A percentile compares a stretch with the other conserved stretches of the same genome.
These are phyloP conservation scores for Cicer pinnatifidum DNA, from an alignment of 306 rosid species.

Conservation along the genomic window DNA sequence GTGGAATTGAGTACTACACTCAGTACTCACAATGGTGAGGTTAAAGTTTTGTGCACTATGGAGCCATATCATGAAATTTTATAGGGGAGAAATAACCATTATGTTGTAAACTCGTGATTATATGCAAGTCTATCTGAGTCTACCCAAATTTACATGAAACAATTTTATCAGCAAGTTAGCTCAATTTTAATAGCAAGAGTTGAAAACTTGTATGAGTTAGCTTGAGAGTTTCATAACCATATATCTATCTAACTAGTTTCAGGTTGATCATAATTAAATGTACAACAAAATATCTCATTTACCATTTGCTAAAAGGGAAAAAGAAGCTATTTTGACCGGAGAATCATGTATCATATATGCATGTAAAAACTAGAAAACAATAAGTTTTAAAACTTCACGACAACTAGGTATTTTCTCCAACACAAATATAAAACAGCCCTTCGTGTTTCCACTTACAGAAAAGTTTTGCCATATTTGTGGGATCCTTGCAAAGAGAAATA, in stretches of 20 bases:
- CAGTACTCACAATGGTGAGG: not conserved
- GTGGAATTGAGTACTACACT: not conserved
- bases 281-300: constrained; percentile 33
- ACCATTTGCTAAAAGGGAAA: constrained; percentile 19
- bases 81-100: not conserved
- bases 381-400: constrained; percentile 15
- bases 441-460: constrained; percentile 68
- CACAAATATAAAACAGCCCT: constrained; percentile 33
- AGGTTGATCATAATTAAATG: constrained; percentile 22
- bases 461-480: constrained; percentile 97
- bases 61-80: not conserved
- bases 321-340: constrained; percentile 5
- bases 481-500: constrained; percentile 89
- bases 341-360: constrained; percentile 21
- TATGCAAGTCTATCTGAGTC: not conserved
- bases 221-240: constrained; percentile 6
- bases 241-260: constrained; percentile 9
- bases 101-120: not conserved
- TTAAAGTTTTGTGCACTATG: not conserved
- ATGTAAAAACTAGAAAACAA: constrained; percentile 31
- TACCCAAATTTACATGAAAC: constrained; percentile 4
- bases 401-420: constrained; percentile 32
- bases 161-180: constrained; percentile 19
- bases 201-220: not conserved
- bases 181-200: not conserved